These are phyloP conservation scores for Funneliformis caledonium DNA, from an alignment of 371 early-diverging fungal genomes.

Conservation along the genomic window DNA sequence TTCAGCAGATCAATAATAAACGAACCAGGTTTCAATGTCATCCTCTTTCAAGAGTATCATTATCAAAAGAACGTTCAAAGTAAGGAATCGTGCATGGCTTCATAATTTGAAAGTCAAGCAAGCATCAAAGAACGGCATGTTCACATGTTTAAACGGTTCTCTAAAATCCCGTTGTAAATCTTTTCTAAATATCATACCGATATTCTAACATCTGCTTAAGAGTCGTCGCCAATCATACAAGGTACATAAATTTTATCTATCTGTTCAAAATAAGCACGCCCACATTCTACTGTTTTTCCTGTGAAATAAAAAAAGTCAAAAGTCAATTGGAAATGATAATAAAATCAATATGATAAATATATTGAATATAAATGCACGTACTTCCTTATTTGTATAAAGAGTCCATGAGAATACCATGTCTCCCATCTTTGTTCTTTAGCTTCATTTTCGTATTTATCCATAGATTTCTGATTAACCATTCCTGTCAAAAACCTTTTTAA, in stretches of 20 bases:
- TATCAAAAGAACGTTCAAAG: no score
- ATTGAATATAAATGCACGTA: conserved; percentile 63
- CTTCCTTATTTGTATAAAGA: conserved; percentile 94
- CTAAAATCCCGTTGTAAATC: conserved; percentile 99
- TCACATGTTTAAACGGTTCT: conserved; percentile 99
- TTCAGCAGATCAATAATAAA: no score
- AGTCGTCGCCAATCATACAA: conserved; percentile 98
- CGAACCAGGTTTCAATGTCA: no score
- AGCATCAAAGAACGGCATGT: conserved; percentile 73
- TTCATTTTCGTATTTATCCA: conserved; percentile 98
- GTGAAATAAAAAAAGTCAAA: not conserved
- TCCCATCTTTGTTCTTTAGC: conserved; percentile 96
- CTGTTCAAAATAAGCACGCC: conserved; percentile 97
- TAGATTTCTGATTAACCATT: conserved; percentile 98
- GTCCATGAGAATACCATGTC: conserved; percentile 99
- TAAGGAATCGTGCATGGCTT: no score
- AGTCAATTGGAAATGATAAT: conserved; percentile 3
- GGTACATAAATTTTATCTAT: conserved; percentile 98
- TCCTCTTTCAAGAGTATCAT: no score
- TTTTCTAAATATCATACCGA: conserved; percentile 73
- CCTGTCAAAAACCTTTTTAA: conserved; percentile 73
- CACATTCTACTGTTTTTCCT: conserved; percentile 97
- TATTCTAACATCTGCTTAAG: conserved; percentile 97
- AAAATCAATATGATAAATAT: not conserved
- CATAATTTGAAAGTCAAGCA: no score